These are phyloP conservation scores for Fusarium hainanense DNA, from an alignment of 2,329 filamentous ascomycete genomes.

Conservation along the genomic window DNA sequence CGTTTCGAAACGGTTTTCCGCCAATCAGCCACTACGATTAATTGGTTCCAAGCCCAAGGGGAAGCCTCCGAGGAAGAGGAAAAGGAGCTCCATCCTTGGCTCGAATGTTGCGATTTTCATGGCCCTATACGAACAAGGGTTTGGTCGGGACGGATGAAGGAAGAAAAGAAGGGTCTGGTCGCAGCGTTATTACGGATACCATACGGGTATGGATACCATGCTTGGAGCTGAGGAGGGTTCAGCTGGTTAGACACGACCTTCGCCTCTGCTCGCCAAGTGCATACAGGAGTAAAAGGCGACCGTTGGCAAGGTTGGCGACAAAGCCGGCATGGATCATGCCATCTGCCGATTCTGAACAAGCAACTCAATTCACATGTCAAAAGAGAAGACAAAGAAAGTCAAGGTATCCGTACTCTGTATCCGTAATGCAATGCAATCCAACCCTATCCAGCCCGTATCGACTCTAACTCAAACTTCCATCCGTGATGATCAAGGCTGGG, in stretches of 20 bases:
- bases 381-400: neutral
- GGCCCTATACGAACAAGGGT: slow-evolving; percentile 9
- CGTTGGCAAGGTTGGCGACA: slow-evolving; percentile 12
- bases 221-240: neutral
- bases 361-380: slow-evolving; percentile 1
- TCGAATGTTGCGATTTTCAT: slow-evolving; percentile 39
- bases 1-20: slow-evolving; percentile 46
- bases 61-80: neutral
- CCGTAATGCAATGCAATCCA: neutral
- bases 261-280: neutral
- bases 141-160: neutral
- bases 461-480: neutral
- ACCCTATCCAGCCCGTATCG: neutral
- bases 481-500: slow-evolving; percentile 3
- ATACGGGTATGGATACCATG: neutral
- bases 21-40: slow-evolving; percentile 34
- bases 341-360: slow-evolving; percentile 8
- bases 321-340: slow-evolving; percentile 9
- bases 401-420: neutral
- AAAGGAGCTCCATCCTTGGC: slow-evolving; percentile 28
- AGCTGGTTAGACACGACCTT: neutral
- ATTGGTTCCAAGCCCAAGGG: slow-evolving; percentile 19
- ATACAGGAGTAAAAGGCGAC: neutral
- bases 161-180: slow-evolving; percentile 11
- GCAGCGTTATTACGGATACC: neutral